phyloP scores from a whole-genome alignment of 202 grass and related monocot genomes.

The Elaeis oleifera region DNA sequence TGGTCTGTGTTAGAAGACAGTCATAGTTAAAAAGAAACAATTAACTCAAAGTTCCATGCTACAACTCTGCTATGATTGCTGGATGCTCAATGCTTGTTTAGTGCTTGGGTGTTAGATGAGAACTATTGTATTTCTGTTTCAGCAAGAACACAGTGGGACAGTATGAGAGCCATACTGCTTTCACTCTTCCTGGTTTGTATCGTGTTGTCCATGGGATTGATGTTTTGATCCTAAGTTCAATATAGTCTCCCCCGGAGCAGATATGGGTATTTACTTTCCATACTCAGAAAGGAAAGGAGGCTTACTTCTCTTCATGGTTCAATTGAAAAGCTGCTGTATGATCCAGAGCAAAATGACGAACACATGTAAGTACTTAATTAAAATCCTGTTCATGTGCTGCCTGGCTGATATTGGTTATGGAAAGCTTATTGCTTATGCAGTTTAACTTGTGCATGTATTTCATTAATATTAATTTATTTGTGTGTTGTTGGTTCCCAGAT shows the following conservation, averaged over 20 bases:
- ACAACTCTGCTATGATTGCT: no score
- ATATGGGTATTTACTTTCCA: constrained; percentile 90
- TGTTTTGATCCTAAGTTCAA: constrained; percentile 99
- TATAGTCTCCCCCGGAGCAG: constrained; percentile 91
- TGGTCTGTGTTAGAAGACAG: no score
- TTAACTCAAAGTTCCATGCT: no score
- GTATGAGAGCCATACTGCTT: constrained; percentile 91
- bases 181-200: constrained; percentile 82
- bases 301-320: constrained; percentile 87
- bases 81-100: no score
- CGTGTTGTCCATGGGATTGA: constrained; percentile 90
- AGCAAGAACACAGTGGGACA: constrained; percentile 98
- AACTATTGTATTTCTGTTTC: constrained; percentile 12
- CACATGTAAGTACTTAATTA: constrained; percentile 56
- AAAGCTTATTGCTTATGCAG: no score
- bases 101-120: no score
- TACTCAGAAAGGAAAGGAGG: constrained; percentile 59
- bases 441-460: no score
- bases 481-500: no score
- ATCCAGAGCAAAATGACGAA: constrained; percentile 64
- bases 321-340: constrained; percentile 72
- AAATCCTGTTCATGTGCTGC: no score
- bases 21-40: no score
- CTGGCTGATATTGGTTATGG: no score
- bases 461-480: no score